Percentiles rank a stretch among this genome's conserved stretches.
Evolutionary conservation across 2,329 filamentous ascomycete genomes (phyloP).

Genomic region (Nectriaceae sp.): DNA sequence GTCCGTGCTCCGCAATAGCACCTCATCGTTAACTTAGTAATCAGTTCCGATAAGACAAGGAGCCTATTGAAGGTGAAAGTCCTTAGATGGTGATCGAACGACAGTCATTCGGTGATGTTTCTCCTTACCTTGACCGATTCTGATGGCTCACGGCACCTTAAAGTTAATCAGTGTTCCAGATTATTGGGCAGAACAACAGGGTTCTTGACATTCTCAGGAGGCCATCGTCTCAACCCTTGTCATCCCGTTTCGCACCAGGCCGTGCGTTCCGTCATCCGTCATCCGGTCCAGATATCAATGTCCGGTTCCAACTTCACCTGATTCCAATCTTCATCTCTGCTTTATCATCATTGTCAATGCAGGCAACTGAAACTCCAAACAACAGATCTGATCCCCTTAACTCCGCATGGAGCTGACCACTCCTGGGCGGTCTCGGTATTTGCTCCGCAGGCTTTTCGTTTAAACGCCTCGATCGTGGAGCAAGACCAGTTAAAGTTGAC

Average conservation of each 20-base stretch:
- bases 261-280: not conserved
- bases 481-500: too few relatives aligned
- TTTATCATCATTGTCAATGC: not conserved
- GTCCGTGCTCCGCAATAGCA: too few relatives aligned
- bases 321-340: not conserved
- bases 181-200: not conserved
- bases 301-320: too few relatives aligned
- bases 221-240: not conserved
- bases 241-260: not conserved
- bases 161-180: not conserved
- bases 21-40: too few relatives aligned
- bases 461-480: too few relatives aligned
- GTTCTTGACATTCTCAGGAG: not conserved
- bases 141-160: not conserved
- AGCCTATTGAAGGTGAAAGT: too few relatives aligned
- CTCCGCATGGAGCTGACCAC: not conserved
- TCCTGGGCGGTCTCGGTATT: not conserved
- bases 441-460: not conserved
- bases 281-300: not conserved
- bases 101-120: constrained; percentile 16
- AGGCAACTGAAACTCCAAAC: not conserved
- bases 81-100: constrained; percentile 21
- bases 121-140: not conserved
- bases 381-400: not conserved
- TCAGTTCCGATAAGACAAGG: too few relatives aligned